Evolutionary conservation across 306 rosid genomes (phyloP).

Genomic region (Trifolium dubium): DNA sequence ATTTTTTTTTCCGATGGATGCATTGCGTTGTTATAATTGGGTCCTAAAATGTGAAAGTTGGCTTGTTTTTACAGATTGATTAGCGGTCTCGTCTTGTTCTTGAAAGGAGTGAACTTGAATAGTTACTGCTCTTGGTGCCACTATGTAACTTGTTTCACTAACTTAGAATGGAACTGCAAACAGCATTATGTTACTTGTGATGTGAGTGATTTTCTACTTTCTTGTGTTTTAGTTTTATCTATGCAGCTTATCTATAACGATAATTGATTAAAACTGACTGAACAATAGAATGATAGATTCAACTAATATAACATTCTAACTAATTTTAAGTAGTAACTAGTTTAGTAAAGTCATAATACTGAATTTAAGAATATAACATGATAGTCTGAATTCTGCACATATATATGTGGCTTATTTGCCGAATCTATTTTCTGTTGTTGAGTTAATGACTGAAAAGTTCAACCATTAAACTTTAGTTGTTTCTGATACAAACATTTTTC

Average conservation of each 20-base stretch:
- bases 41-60: conserved; percentile 13
- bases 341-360: no score
- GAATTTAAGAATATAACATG: no score
- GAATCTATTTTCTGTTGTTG: neutral
- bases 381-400: no score
- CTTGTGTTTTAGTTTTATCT: neutral
- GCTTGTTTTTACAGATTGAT: conserved; percentile 43
- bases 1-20: no score
- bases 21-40: neutral
- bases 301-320: no score
- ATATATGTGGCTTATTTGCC: no score
- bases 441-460: neutral
- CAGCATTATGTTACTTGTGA: conserved; percentile 32
- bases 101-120: conserved; percentile 51
- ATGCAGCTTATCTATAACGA: no score
- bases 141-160: conserved; percentile 58
- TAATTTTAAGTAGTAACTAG: no score
- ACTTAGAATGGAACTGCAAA: conserved; percentile 56
- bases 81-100: conserved; percentile 47
- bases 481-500: neutral
- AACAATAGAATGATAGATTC: no score
- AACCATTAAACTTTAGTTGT: neutral
- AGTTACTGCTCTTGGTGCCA: conserved; percentile 65
- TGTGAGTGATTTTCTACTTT: conserved; percentile 24
- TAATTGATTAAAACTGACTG: no score